Evolutionary conservation across 73 alveolate species (phyloP).

Genomic region (Stentor roeselii): DNA sequence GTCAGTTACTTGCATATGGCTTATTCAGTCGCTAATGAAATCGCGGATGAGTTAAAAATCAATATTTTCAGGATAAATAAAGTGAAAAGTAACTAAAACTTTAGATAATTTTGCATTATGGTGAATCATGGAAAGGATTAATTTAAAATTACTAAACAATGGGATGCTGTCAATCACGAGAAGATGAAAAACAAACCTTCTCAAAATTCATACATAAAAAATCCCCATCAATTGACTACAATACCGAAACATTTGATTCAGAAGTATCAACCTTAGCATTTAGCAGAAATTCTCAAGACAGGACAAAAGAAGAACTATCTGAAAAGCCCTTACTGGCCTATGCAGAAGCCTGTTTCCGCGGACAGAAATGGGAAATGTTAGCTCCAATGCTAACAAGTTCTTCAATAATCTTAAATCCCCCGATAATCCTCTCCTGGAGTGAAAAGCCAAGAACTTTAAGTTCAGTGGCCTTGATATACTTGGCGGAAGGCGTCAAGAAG

Average conservation of each 20-base stretch:
- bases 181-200: slow-evolving; percentile 1
- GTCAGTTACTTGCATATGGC: neutral
- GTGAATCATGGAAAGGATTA: no score
- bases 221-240: neutral
- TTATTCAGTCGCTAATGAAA: neutral
- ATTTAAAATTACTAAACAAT: no score
- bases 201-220: neutral
- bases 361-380: neutral
- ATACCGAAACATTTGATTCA: neutral
- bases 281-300: neutral
- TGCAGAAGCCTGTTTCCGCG: neutral
- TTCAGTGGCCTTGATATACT: neutral
- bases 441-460: slow-evolving; percentile 25
- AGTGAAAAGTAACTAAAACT: neutral
- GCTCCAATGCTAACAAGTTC: slow-evolving; percentile 7
- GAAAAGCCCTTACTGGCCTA: neutral
- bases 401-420: neutral
- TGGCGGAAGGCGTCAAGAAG: neutral
- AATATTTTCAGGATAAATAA: no score
- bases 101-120: no score
- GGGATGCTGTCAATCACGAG: slow-evolving; percentile 27
- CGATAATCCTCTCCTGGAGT: neutral
- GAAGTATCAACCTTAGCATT: neutral
- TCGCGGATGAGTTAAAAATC: neutral
- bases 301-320: neutral